Evolutionary conservation across 805 yeast genomes (phyloP).

Genomic region (Spathaspora girioi): DNA sequence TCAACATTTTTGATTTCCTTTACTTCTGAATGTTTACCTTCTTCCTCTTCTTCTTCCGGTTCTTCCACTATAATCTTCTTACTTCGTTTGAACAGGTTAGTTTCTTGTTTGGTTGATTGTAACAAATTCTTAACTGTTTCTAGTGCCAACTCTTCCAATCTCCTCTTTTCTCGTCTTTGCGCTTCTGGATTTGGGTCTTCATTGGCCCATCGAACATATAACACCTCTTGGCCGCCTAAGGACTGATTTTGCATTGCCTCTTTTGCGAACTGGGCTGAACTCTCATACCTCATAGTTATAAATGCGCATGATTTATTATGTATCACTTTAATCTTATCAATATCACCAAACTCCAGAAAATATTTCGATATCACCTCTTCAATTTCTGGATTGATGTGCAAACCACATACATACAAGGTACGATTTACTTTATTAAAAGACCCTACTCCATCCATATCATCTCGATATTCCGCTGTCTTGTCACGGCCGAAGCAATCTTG

Average conservation of each 20-base stretch:
- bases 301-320: constrained; percentile 70
- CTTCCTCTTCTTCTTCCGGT: constrained; percentile 15
- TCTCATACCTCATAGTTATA: constrained; percentile 63
- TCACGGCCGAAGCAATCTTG: constrained; percentile 93
- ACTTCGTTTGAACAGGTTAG: constrained; percentile 14
- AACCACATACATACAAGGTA: constrained; percentile 74
- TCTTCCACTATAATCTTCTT: constrained; percentile 1
- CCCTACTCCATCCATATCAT: constrained; percentile 95
- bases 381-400: constrained; percentile 32
- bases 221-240: constrained; percentile 59
- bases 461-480: constrained; percentile 74
- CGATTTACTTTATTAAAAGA: constrained; percentile 65
- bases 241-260: constrained; percentile 91
- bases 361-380: constrained; percentile 35
- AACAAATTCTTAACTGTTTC: constrained; percentile 48
- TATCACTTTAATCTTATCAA: constrained; percentile 63
- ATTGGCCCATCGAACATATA: constrained; percentile 82
- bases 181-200: constrained; percentile 81
- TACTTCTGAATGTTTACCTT: constrained; percentile 5
- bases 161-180: constrained; percentile 44
- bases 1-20: neutral
- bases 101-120: constrained; percentile 19
- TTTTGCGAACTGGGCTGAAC: constrained; percentile 88
- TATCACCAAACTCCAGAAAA: constrained; percentile 74
- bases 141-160: constrained; percentile 50